Conservation (phyloP, 495 filamentous ascomycete species). For the Evernia prunastri region DNA sequence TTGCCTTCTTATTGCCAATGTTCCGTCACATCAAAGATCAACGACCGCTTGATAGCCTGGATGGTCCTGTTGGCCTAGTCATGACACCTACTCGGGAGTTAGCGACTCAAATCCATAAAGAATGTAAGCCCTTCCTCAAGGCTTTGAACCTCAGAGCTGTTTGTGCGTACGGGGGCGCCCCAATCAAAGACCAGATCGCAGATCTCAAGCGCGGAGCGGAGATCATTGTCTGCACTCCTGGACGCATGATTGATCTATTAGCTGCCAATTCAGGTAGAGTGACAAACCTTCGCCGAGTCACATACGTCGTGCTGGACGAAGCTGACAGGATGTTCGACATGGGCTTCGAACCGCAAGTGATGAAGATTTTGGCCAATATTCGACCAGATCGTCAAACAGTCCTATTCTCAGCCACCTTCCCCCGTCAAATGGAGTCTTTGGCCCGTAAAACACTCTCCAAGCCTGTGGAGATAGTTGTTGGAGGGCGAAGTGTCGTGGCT, state of each 20-base stretch:
- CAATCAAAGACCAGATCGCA: constrained; percentile 97
- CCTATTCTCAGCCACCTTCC: constrained; percentile 94
- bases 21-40: constrained; percentile 98
- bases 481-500: constrained; percentile 84
- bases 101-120: constrained; percentile 87
- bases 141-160: constrained; percentile 82
- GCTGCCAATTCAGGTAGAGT: constrained; percentile 89
- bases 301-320: constrained; percentile 92
- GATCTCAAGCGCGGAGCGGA: constrained; percentile 93
- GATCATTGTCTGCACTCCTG: constrained; percentile 90
- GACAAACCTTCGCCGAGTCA: constrained; percentile 81
- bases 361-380: constrained; percentile 89
- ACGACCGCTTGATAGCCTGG: constrained; percentile 67
- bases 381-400: constrained; percentile 90
- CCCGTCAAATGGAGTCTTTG: constrained; percentile 84
- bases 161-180: constrained; percentile 92
- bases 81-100: constrained; percentile 95
- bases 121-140: constrained; percentile 90
- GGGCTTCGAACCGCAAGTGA: constrained; percentile 97
- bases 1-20: constrained; percentile 92
- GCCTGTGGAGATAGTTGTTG: constrained; percentile 86
- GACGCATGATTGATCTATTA: constrained; percentile 93
- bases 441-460: constrained; percentile 81
- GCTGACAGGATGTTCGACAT: constrained; percentile 99
- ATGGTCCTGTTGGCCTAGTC: constrained; percentile 82